Evolutionary conservation across 352 stramenopile species (phyloP), one percentile per base, ranked within the genome.

Genomic region (Pythium grandisporangium): DNA sequence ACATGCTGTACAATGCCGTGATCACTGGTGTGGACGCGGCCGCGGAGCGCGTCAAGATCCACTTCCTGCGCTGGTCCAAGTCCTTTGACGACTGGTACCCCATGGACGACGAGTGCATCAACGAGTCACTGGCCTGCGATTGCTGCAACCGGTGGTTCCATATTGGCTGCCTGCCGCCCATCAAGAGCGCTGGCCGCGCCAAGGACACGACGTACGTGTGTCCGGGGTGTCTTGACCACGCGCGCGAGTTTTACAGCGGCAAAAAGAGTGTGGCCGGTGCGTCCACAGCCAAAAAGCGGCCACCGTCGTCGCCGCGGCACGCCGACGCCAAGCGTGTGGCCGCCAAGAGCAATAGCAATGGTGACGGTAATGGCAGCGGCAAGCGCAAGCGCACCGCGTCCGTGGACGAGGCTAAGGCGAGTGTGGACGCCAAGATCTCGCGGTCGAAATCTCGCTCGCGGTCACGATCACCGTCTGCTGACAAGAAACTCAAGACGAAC

Each of bases 81-180:
- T 86, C 76, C 48, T 93, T 93, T 45, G 79, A 93, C 37, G 72
- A 87, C 47, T 93, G 79, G 79, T 93, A 93, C 53, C 61, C 76
- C 10, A 93, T 93, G 79, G 79, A 93, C 49, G 79, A 93, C 53
- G 79, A 93, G 45, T 76, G 75, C 46, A 87, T 93, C 39, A 93
- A 93, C 50, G 79, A 93, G 48, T 88, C 74, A 46, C 58, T 93
- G n/a, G 79, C 79, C 14, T 93, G 79, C 64, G 79, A 93, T 48
- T 86, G 79, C 58, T 93, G 79, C 54, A 93, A 93, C 53, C 63
- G 73, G 12, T 93, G 79, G 79, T 93, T 93, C 51, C 79, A 93
- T 51, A 93, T 93, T 29, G 74, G 70, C 38, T 93, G 79, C 37
- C 42, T 93, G 13, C 79, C 79, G 17, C 72, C 73, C 17, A 89